Conservation (phyloP, 257 asterid genomes). For the Solanum pinnatisectum region DNA sequence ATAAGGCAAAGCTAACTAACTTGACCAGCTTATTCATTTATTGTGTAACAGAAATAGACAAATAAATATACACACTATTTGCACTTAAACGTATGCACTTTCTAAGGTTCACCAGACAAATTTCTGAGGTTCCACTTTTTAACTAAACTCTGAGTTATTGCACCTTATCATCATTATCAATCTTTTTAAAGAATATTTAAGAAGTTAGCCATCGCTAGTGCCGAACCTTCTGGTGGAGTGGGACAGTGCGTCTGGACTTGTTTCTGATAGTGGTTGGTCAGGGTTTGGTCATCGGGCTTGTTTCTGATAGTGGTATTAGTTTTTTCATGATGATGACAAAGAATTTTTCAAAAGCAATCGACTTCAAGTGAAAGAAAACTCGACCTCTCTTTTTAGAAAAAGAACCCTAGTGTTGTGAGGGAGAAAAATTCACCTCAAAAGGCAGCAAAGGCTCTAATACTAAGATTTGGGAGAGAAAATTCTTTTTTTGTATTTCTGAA, state of each 20-base stretch:
- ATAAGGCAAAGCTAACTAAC: too few relatives aligned
- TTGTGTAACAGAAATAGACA: background rate
- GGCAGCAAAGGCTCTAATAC: background rate
- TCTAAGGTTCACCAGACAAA: background rate
- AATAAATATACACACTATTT: background rate
- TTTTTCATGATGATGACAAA: too few relatives aligned
- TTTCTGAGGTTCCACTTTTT: background rate
- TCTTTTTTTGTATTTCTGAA: background rate
- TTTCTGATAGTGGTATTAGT: too few relatives aligned
- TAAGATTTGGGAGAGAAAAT: background rate
- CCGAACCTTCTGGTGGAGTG: too few relatives aligned
- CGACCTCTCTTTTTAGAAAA: background rate
- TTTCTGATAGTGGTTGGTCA: too few relatives aligned
- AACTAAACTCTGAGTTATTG: background rate
- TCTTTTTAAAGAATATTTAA: background rate
- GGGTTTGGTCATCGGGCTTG: too few relatives aligned
- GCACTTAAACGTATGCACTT: background rate
- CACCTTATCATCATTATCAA: background rate
- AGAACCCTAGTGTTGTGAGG: background rate
- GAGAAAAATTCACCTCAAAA: background rate
- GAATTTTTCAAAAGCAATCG: background rate
- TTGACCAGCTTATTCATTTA: too few relatives aligned
- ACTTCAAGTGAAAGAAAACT: background rate
- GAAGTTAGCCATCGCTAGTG: background rate
- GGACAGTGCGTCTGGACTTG: too few relatives aligned